Evolutionary conservation across 306 rosid genomes (phyloP).

Genomic region (Dicorynia guianensis): DNA sequence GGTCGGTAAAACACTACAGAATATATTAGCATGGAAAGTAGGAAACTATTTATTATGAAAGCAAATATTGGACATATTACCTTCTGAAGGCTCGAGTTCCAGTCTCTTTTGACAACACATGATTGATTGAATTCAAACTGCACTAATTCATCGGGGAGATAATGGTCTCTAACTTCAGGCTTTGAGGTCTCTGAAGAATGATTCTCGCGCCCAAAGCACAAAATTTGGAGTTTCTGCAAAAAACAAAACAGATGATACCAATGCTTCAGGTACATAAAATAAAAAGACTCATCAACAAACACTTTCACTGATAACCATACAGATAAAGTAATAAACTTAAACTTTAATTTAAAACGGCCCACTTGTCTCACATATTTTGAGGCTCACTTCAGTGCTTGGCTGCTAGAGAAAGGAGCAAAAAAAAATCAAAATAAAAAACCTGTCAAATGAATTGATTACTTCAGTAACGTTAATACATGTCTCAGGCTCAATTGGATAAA

Average conservation of each 20-base stretch:
- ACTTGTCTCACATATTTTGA: background rate
- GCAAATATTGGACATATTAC: conserved; percentile 42
- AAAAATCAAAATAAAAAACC: no score
- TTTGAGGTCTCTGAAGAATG: conserved; percentile 66
- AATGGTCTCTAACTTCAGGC: conserved; percentile 53
- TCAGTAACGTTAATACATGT: background rate
- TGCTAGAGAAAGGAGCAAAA: background rate
- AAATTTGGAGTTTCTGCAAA: conserved; percentile 74
- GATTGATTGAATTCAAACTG: conserved; percentile 57
- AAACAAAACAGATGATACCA: background rate
- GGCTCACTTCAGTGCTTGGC: background rate
- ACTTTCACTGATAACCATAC: conserved; percentile 1
- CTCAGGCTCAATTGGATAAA: conserved; percentile 5
- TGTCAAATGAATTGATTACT: background rate
- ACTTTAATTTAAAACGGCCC: background rate
- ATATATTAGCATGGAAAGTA: background rate
- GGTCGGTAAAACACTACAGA: conserved; percentile 12
- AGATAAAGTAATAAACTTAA: conserved; percentile 1
- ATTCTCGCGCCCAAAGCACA: conserved; percentile 79
- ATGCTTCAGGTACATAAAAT: background rate
- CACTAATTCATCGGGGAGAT: conserved; percentile 59
- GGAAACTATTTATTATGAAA: conserved; percentile 16
- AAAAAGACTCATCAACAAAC: background rate
- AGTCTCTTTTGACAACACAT: conserved; percentile 47
- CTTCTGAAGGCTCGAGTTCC: conserved; percentile 53